Conservation (phyloP, 2,329 filamentous ascomycete genomes). For the Calonectria montana region DNA sequence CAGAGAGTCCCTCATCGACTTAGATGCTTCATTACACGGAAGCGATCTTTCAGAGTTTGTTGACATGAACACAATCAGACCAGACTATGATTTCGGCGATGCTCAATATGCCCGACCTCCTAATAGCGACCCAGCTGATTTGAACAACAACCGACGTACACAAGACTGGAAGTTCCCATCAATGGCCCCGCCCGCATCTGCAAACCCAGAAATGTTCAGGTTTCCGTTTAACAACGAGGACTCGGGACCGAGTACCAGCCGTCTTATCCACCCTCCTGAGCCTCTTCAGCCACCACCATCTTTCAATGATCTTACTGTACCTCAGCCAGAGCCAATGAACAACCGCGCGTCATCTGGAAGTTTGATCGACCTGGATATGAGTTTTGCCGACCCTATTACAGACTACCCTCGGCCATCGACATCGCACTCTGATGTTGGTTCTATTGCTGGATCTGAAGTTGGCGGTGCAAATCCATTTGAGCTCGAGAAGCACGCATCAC, state of each 20-base stretch:
- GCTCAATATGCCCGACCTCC: slow-evolving; percentile 60
- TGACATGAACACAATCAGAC: slow-evolving; percentile 70
- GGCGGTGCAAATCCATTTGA: slow-evolving; percentile 70
- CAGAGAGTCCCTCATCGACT: slow-evolving; percentile 73
- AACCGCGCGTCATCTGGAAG: slow-evolving; percentile 58
- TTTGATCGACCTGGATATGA: slow-evolving; percentile 67
- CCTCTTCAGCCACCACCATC: slow-evolving; percentile 56
- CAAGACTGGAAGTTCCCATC: slow-evolving; percentile 70
- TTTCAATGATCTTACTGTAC: slow-evolving; percentile 55
- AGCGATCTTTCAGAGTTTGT: slow-evolving; percentile 68
- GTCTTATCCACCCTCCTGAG: slow-evolving; percentile 65
- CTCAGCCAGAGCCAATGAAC: slow-evolving; percentile 46
- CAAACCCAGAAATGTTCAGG: slow-evolving; percentile 63
- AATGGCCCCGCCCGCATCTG: slow-evolving; percentile 62
- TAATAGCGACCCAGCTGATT: slow-evolving; percentile 68
- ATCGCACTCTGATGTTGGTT: slow-evolving; percentile 68
- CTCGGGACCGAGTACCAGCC: slow-evolving; percentile 44
- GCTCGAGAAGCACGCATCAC: slow-evolving; percentile 70
- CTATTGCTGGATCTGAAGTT: slow-evolving; percentile 66
- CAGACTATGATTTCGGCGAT: slow-evolving; percentile 63
- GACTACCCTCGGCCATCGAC: slow-evolving; percentile 68
- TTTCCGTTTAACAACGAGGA: slow-evolving; percentile 59
- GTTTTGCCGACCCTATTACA: slow-evolving; percentile 61
- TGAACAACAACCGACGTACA: slow-evolving; percentile 62
- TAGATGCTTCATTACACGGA: slow-evolving; percentile 69